phyloP scores from a whole-genome alignment of 192 early-diverging fungal species.

The Podila verticillata region DNA sequence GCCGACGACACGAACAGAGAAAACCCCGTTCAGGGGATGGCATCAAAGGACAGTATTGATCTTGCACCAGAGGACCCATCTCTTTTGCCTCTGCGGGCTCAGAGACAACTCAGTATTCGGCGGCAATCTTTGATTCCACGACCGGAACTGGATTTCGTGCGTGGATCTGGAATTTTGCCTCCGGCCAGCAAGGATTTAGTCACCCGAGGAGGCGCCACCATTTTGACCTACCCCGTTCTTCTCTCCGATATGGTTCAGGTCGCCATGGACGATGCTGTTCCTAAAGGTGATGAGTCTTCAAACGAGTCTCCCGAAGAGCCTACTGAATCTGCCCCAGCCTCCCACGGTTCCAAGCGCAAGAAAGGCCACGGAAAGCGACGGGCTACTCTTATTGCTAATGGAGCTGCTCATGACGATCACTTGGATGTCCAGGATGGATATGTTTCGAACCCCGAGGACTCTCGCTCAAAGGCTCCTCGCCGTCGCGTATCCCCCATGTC shows the following conservation, averaged over 20 bases:
- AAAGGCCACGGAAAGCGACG: slow-evolving; percentile 4
- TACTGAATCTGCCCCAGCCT: slow-evolving; percentile 2
- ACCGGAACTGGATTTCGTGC: slow-evolving; percentile 35
- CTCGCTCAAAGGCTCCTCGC: neutral
- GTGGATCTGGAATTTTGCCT: slow-evolving; percentile 38
- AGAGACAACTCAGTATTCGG: slow-evolving; percentile 35
- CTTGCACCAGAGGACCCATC: neutral
- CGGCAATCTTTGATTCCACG: slow-evolving; percentile 45
- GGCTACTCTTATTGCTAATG: neutral
- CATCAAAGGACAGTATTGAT: neutral
- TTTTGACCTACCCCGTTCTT: slow-evolving; percentile 38
- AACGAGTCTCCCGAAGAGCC: slow-evolving; percentile 15
- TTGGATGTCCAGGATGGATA: neutral
- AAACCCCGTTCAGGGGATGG: neutral
- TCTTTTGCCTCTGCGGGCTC: slow-evolving; percentile 31
- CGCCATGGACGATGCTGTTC: slow-evolving; percentile 21
- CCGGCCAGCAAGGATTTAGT: slow-evolving; percentile 27
- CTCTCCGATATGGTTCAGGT: slow-evolving; percentile 45
- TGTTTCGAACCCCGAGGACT: neutral
- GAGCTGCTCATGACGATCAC: neutral
- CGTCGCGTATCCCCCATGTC: neutral
- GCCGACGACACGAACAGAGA: slow-evolving; percentile 11
- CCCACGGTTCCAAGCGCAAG: slow-evolving; percentile 17
- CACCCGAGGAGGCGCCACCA: slow-evolving; percentile 36
- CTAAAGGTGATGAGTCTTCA: slow-evolving; percentile 23